Percentiles rank a stretch among this genome's conserved stretches.
Evolutionary conservation across 1,284 basidiomycete genomes (phyloP).

Genomic region (Boletus holoroseus): DNA sequence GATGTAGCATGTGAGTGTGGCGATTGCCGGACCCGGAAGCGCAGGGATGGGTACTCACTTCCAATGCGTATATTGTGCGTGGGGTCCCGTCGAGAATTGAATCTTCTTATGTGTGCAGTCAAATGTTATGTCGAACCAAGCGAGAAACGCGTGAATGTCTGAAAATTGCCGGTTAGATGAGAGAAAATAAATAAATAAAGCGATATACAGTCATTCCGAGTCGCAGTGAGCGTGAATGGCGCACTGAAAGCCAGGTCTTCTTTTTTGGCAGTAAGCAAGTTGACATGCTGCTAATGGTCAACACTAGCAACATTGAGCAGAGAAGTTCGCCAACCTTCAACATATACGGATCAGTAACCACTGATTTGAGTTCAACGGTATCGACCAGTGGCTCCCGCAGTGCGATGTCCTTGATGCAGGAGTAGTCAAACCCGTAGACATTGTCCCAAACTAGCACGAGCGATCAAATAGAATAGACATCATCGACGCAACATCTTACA

Average conservation of each 20-base stretch:
- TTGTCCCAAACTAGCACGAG: conserved; percentile 88
- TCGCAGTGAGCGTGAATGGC: conserved; percentile 78
- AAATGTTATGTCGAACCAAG: conserved; percentile 98
- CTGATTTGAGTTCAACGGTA: conserved; percentile 91
- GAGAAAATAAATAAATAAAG: conserved; percentile 1
- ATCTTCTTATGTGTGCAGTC: conserved; percentile 96
- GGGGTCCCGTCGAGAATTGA: conserved; percentile 91
- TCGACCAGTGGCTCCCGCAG: conserved; percentile 95
- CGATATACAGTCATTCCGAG: conserved; percentile 85
- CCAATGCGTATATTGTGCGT: conserved; percentile 96
- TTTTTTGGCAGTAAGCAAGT: conserved; percentile 89
- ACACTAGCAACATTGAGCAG: conserved; percentile 1
- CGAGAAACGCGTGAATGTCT: conserved; percentile 99
- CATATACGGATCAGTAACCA: conserved; percentile 84
- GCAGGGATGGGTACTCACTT: conserved; percentile 54
- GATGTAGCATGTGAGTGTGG: neutral
- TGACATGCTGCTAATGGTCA: conserved; percentile 60
- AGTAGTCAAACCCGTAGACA: conserved; percentile 99
- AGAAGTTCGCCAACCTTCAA: conserved; percentile 57
- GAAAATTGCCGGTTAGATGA: conserved; percentile 6
- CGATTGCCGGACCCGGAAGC: neutral
- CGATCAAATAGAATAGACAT: conserved; percentile 4
- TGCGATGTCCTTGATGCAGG: conserved; percentile 99
- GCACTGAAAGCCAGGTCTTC: conserved; percentile 88
- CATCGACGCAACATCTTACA: conserved; percentile 44